Evolutionary conservation across 441 rosid species (phyloP), one percentile per base, ranked within the genome.

Genomic region (Eutrema salsugineum): DNA sequence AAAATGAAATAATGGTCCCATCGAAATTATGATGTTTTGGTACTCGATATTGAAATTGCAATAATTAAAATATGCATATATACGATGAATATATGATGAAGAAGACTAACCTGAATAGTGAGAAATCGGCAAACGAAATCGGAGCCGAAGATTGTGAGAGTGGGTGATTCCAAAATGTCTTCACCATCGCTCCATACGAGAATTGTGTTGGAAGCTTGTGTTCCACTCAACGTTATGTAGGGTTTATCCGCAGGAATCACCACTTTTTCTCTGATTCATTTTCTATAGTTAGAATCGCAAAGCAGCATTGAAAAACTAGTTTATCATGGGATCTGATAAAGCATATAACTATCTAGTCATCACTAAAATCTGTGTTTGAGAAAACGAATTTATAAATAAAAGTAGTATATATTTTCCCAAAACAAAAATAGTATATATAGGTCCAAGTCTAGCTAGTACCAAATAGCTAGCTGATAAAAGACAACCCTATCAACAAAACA

Each of bases 161-260:
- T 83, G 2, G 96, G 77, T 33, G 90, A 83, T n/a, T 86, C 79
- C 28, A 73, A 57, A 17, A 87, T 83, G 20, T 75, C 82, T 17
- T 83, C 87, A 2, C 87, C 81, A 24, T 83, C 81, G 32, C 16
- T 81, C 90, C 83, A 80, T 68, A 81, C 74, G 58, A 90, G 79
- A 56, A 83, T 30, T 30, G 92, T 83, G 19, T 65, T 66, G 2
- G 84, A 69, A n/a, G 87, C 79, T 64, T 53, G 22, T 46, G 84
- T 80, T 44, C 96, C 94, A 44, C 91, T 87, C 77, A 90, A 57
- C 39, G 95, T 91, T 65, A 91, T 84, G 80, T 77, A 89, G 10
- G 88, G 93, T 83, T 85, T 87, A 60, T 86, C 81, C 32, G 75
- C 83, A 11, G 97, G 88, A 46, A 91, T 83, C n/a, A 79, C 80